Percentiles rank a stretch among this genome's conserved stretches.
These are phyloP conservation scores for Suillus luteus DNA, from an alignment of 768 basidiomycete species.

Conservation along the genomic window DNA sequence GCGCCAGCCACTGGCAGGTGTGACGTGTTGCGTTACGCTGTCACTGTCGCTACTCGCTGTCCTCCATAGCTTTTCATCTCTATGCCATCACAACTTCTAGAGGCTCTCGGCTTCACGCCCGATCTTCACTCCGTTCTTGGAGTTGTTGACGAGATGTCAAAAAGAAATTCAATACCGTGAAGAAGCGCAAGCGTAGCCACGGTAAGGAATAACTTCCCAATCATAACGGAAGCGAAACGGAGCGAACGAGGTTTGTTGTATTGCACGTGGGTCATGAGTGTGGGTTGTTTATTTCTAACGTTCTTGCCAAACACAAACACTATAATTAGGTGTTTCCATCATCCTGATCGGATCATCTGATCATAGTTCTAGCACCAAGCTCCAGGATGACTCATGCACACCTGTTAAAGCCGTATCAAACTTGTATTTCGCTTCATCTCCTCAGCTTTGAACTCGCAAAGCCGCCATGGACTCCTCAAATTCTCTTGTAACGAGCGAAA, in stretches of 20 bases:
- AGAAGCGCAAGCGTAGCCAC: constrained; percentile 50
- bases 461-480: constrained; percentile 1
- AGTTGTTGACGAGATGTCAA: constrained; percentile 10
- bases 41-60: no score
- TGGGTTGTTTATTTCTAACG: constrained; percentile 2
- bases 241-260: background rate
- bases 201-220: constrained; percentile 47
- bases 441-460: background rate
- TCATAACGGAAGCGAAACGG: constrained; percentile 37
- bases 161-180: constrained; percentile 46
- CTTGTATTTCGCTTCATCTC: background rate
- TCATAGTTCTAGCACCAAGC: background rate
- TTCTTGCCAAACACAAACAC: background rate
- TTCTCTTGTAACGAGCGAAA: background rate
- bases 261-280: no score
- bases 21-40: no score
- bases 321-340: background rate
- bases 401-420: no score
- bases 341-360: background rate
- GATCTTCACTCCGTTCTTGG: no score
- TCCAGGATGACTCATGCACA: background rate
- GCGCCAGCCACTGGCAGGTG: no score
- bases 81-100: no score
- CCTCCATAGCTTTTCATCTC: no score
- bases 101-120: no score